Base-by-base conservation (phyloP, 1,284 basidiomycete genomes). In the Ceratobasidium sp. region DNA sequence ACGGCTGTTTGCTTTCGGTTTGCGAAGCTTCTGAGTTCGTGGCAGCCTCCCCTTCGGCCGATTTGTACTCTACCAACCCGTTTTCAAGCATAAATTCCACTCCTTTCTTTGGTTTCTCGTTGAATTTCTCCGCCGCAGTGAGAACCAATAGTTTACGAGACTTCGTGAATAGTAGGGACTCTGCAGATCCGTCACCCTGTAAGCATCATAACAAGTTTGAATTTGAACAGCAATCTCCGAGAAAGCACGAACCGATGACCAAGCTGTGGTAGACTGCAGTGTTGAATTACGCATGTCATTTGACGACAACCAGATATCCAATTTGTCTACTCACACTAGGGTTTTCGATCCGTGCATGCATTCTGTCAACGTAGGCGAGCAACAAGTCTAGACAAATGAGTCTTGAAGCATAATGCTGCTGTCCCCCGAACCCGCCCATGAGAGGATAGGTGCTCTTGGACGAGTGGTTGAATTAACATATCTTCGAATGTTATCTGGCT, bases 91-190 rank as follows among this genome's bases (percentile, higher is more conserved):
- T 83, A 81, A 94, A 96, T 3, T 92, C 87, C n/a, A 99, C 80
- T 0, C 96, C 97, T 50, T 87, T 85, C 82, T 97, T 98, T 0
- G 97, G 97, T 82, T 99, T 99, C n/a, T 86, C 82, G 79, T 99
- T 99, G 84, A 99, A 99, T 58, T 90, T 88, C 0, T 89, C 84
- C 1, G 95, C 94, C 8, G 95, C 97, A 0, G 90, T 87, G 57
- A 97, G 83, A 28, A 98, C 88, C 12, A 96, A 83, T 52, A 91
- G 90, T 81, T 99, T 99, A 78, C 88, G 89, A 0, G 91, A 90
- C 80, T 98, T 98, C 23, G 86, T 86, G 64, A 86, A 84, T 46
- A 88, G 83, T 36, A 98, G 85, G 18, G 85, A 83, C 5, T 89
- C 87, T 1, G 87, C 81, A 3, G 83, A 78, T 16, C 85, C 84